phyloP scores from a whole-genome alignment of 1,284 basidiomycete genomes.

The Leccinum holopus region DNA sequence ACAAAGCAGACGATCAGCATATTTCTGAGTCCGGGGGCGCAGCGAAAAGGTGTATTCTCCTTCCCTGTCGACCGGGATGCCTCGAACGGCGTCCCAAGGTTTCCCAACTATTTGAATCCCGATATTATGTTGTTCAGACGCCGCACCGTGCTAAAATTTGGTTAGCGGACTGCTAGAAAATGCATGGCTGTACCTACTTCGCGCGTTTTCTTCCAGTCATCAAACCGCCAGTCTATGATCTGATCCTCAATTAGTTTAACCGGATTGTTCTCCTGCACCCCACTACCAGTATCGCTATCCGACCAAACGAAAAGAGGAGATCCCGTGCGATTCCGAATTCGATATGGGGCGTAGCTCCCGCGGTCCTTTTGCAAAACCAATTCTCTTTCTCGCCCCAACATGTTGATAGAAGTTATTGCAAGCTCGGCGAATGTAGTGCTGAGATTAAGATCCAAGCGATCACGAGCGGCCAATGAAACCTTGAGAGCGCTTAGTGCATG shows the following conservation, averaged over 20 bases:
- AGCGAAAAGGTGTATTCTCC: conserved; percentile 91
- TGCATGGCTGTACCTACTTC: conserved; percentile 57
- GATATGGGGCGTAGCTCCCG: conserved; percentile 91
- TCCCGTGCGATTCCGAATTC: conserved; percentile 90
- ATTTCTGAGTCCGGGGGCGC: conserved; percentile 75
- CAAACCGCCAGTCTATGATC: conserved; percentile 93
- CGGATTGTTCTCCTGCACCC: conserved; percentile 45
- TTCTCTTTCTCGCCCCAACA: conserved; percentile 75
- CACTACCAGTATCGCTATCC: conserved; percentile 58
- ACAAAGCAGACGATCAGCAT: conserved; percentile 83
- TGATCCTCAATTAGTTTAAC: conserved; percentile 71
- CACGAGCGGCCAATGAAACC: conserved; percentile 71
- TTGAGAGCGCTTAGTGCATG: conserved; percentile 54
- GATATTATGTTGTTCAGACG: conserved; percentile 79
- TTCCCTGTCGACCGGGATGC: conserved; percentile 91
- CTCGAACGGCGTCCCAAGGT: conserved; percentile 87
- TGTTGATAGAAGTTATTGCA: conserved; percentile 70
- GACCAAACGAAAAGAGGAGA: conserved; percentile 81
- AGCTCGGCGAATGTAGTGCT: conserved; percentile 92
- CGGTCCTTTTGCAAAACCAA: conserved; percentile 70
- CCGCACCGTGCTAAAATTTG: conserved; percentile 68
- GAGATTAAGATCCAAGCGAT: conserved; percentile 89
- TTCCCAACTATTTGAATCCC: conserved; percentile 85
- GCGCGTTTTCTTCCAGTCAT: conserved; percentile 93
- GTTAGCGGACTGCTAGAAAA: conserved; percentile 8